Percentiles rank a stretch among this genome's conserved stretches.
phyloP scores from a whole-genome alignment of 2,329 filamentous ascomycete species.

The Monosporascus sp. region DNA sequence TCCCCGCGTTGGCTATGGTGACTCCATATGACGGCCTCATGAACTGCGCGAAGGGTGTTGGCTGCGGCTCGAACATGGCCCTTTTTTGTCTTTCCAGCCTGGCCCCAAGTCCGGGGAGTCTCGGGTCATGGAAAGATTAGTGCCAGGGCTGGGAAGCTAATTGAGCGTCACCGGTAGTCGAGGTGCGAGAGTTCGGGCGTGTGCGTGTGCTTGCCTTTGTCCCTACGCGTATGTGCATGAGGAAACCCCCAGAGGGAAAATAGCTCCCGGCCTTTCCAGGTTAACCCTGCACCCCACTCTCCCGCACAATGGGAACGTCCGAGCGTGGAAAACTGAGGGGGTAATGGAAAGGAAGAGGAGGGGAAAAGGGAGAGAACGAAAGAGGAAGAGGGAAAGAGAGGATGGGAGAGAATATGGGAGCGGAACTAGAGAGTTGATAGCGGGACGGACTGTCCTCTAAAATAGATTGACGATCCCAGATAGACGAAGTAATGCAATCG shows the following conservation, averaged over 20 bases:
- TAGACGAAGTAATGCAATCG: not conserved
- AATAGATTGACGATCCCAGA: slow-evolving; percentile 9
- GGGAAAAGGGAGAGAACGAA: slow-evolving; percentile 6
- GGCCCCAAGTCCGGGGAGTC: slow-evolving; percentile 12
- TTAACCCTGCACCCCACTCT: slow-evolving; percentile 1
- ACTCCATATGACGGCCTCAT: slow-evolving; percentile 37
- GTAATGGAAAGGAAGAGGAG: slow-evolving; percentile 3
- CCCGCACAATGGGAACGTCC: not conserved
- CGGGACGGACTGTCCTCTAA: slow-evolving; percentile 23
- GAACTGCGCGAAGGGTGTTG: slow-evolving; percentile 43
- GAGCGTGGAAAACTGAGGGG: not conserved
- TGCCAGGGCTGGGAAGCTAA: not conserved
- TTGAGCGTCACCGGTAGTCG: not conserved
- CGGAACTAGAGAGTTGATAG: slow-evolving; percentile 26
- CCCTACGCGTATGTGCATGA: not conserved
- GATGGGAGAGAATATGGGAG: slow-evolving; percentile 13
- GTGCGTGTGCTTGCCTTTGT: not conserved
- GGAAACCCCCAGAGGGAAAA: not conserved
- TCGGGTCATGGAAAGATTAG: slow-evolving; percentile 17
- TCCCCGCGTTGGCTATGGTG: slow-evolving; percentile 22
- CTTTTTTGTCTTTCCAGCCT: slow-evolving; percentile 3
- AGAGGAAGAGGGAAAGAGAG: slow-evolving; percentile 5
- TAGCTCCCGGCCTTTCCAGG: slow-evolving; percentile 5
- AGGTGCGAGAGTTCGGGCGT: not conserved
- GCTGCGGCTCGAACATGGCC: slow-evolving; percentile 53